These are phyloP conservation scores for Didymella segeticola DNA, from an alignment of 2,329 filamentous ascomycete species.

Conservation along the genomic window DNA sequence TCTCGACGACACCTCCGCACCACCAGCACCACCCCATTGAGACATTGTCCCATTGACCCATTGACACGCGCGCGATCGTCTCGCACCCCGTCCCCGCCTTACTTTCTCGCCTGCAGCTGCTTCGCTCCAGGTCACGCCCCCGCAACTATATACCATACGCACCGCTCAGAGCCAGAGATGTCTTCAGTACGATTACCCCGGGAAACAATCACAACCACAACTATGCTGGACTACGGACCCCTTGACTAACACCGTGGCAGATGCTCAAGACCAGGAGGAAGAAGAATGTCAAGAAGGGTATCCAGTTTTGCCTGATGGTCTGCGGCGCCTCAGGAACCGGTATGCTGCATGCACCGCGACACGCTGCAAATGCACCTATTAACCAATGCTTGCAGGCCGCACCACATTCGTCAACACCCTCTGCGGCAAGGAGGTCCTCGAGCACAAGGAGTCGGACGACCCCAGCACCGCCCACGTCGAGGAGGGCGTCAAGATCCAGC, in stretches of 20 bases:
- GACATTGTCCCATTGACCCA: too few relatives aligned
- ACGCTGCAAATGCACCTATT: neutral
- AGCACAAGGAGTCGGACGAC: conserved; percentile 93
- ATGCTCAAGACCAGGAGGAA: conserved; percentile 89
- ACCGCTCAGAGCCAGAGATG: conserved; percentile 38
- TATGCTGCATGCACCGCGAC: conserved; percentile 56
- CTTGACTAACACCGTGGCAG: conserved; percentile 39
- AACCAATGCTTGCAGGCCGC: conserved; percentile 66
- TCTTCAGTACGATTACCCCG: conserved; percentile 46
- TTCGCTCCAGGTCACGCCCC: conserved; percentile 27
- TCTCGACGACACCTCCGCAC: conserved; percentile 44
- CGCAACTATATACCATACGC: conserved; percentile 29
- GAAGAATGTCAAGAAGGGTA: conserved; percentile 99
- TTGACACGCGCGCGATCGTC: conserved; percentile 28
- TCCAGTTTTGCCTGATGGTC: conserved; percentile 99
- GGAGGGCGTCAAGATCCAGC: conserved; percentile 98
- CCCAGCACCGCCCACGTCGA: conserved; percentile 86
- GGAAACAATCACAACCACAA: conserved; percentile 26
- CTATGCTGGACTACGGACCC: conserved; percentile 24
- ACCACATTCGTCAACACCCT: conserved; percentile 99
- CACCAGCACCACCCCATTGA: too few relatives aligned
- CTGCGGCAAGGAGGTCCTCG: conserved; percentile 90
- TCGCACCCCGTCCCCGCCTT: conserved; percentile 26
- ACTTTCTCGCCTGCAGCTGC: conserved; percentile 28
- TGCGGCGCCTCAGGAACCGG: conserved; percentile 98